Evolutionary conservation across 73 alveolate species (phyloP).

Genomic region (Blepharisma stoltei): DNA sequence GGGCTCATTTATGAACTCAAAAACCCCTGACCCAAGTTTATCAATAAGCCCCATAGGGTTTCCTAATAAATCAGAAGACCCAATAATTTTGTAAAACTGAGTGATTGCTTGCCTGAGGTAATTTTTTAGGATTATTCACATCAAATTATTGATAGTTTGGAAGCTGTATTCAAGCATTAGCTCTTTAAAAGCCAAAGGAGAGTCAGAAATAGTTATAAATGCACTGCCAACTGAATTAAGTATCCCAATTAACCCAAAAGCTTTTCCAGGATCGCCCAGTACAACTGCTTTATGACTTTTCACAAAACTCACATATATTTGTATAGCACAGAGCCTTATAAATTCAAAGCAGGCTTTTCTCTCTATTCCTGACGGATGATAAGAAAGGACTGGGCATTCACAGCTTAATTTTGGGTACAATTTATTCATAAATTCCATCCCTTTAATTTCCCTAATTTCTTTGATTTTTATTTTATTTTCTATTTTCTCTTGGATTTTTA

Average conservation of each 20-base stretch:
- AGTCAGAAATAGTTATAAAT: slow-evolving; percentile 54
- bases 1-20: slow-evolving; percentile 88
- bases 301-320: slow-evolving; percentile 34
- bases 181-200: slow-evolving; percentile 53
- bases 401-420: slow-evolving; percentile 29
- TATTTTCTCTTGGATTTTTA: background rate
- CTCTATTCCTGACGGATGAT: slow-evolving; percentile 18
- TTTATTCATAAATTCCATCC: background rate
- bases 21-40: slow-evolving; percentile 91
- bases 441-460: background rate
- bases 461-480: background rate
- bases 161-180: slow-evolving; percentile 39
- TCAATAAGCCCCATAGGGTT: slow-evolving; percentile 87
- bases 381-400: slow-evolving; percentile 32
- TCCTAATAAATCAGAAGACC: slow-evolving; percentile 82
- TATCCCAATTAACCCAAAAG: slow-evolving; percentile 40
- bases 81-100: slow-evolving; percentile 76
- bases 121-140: slow-evolving; percentile 38
- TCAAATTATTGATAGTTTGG: slow-evolving; percentile 35
- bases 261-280: slow-evolving; percentile 30
- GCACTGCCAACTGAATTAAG: slow-evolving; percentile 40
- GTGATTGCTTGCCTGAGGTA: slow-evolving; percentile 67
- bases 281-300: slow-evolving; percentile 13
- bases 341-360: slow-evolving; percentile 50
- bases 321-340: slow-evolving; percentile 51